Percentiles rank a stretch among this genome's conserved stretches.
phyloP scores from a whole-genome alignment of 2,329 filamentous ascomycete species.

The Lasiodiplodia hormozganensis region DNA sequence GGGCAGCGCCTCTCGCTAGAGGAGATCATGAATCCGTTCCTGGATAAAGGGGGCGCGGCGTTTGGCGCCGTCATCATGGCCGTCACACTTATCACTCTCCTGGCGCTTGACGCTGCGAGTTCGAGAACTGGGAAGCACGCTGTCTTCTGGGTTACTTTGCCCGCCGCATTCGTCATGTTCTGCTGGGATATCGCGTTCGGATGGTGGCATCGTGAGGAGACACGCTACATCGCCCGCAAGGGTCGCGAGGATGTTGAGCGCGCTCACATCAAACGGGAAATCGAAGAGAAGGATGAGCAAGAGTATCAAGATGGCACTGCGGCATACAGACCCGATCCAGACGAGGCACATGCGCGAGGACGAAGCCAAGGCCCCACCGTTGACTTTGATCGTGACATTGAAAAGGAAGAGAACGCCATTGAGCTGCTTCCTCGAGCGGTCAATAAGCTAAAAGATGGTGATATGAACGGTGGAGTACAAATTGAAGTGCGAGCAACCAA shows the following conservation, averaged over 20 bases:
- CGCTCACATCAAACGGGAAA: background rate
- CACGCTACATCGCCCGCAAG: background rate
- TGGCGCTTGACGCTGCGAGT: background rate
- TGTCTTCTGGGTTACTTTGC: background rate
- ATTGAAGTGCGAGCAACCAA: too few species aligned
- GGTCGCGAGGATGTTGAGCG: background rate
- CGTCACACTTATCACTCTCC: background rate
- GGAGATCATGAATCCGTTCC: background rate
- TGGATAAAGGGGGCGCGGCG: background rate
- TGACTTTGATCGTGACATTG: too few species aligned
- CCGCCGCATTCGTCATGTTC: background rate
- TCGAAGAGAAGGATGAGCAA: background rate
- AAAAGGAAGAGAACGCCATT: too few species aligned
- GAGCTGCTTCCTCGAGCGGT: too few species aligned
- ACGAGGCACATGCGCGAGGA: too few species aligned
- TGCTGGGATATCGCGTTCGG: background rate
- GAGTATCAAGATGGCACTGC: too few species aligned
- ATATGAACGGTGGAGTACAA: rapidly evolving
- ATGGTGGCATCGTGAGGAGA: background rate
- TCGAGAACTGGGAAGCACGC: background rate
- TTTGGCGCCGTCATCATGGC: background rate
- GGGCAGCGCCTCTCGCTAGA: background rate
- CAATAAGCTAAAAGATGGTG: too few species aligned
- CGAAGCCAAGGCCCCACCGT: too few species aligned
- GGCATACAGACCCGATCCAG: too few species aligned